phyloP scores from a whole-genome alignment of 257 asterid species.

The Linderniella brevidens region DNA sequence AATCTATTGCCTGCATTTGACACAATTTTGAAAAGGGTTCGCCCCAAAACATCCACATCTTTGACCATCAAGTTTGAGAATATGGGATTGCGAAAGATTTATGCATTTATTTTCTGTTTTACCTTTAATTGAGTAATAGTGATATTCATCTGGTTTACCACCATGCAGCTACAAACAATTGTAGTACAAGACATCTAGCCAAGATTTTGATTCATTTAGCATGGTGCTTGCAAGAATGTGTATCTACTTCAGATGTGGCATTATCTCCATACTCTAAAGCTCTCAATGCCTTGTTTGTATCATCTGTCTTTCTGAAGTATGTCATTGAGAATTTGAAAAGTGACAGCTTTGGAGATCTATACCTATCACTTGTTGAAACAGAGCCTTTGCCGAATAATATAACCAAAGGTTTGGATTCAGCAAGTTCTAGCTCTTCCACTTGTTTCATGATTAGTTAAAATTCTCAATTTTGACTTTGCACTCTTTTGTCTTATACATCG shows the following conservation, averaged over 20 bases:
- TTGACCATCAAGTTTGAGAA: not conserved
- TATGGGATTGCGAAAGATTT: not conserved
- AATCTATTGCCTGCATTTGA: too few species aligned
- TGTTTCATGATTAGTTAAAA: not conserved
- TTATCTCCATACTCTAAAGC: conserved; percentile 31
- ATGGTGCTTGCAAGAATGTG: conserved; percentile 52
- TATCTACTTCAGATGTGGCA: conserved; percentile 26
- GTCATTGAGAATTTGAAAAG: conserved; percentile 35
- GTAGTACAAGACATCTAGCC: conserved; percentile 44
- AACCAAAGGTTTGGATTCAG: conserved; percentile 22
- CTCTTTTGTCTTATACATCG: conserved; percentile 8
- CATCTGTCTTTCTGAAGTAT: conserved; percentile 47
- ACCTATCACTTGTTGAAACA: conserved; percentile 33
- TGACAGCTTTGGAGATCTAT: conserved; percentile 37
- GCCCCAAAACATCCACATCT: too few species aligned
- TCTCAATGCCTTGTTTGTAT: conserved; percentile 37
- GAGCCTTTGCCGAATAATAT: conserved; percentile 30
- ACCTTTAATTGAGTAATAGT: conserved; percentile 1
- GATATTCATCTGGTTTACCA: conserved; percentile 5
- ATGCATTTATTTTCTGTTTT: not conserved
- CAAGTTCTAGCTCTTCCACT: not conserved
- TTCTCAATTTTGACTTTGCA: conserved; percentile 3
- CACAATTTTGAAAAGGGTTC: too few species aligned
- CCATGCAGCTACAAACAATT: conserved; percentile 35
- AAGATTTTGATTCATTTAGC: conserved; percentile 42